phyloP scores from a whole-genome alignment of 1,139 yeast species.

The Taphrina pruni region DNA sequence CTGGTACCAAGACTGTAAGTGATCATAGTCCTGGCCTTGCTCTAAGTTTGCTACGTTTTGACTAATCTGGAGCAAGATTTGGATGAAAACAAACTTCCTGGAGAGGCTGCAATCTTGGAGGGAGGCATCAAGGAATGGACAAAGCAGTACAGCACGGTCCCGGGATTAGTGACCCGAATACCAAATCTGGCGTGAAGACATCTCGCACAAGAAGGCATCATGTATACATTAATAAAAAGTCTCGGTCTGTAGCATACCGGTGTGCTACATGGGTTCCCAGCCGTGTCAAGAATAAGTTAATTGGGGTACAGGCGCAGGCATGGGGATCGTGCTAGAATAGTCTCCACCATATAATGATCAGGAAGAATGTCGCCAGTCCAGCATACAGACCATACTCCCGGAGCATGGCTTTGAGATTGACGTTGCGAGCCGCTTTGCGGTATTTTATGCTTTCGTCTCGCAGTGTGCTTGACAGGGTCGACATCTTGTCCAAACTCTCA shows the following conservation, averaged over 20 bases:
- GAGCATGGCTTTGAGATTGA: slow-evolving; percentile 85
- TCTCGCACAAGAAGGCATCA: background rate
- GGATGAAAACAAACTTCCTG: slow-evolving; percentile 25
- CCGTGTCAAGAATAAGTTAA: too few species aligned
- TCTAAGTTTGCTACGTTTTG: too few species aligned
- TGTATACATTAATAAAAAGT: background rate
- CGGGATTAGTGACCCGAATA: background rate
- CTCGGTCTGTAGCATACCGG: too few species aligned
- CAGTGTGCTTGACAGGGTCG: slow-evolving; percentile 80
- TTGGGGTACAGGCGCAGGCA: too few species aligned
- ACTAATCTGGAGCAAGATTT: background rate
- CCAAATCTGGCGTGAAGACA: slow-evolving; percentile 3
- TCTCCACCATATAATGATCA: slow-evolving; percentile 71
- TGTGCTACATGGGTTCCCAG: too few species aligned
- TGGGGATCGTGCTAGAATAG: slow-evolving; percentile 15
- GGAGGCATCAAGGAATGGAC: slow-evolving; percentile 39
- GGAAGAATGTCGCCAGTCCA: slow-evolving; percentile 73
- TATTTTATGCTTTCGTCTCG: slow-evolving; percentile 86
- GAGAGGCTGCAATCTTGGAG: slow-evolving; percentile 28
- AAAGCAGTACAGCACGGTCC: background rate
- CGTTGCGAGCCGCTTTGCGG: slow-evolving; percentile 85
- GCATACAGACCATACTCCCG: slow-evolving; percentile 88
- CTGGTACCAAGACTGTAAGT: slow-evolving; percentile 37
- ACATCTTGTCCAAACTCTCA: slow-evolving; percentile 87
- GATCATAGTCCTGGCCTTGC: background rate